Evolutionary conservation across 2,329 filamentous ascomycete species (phyloP).

Genomic region (Paecilomyces niveus): DNA sequence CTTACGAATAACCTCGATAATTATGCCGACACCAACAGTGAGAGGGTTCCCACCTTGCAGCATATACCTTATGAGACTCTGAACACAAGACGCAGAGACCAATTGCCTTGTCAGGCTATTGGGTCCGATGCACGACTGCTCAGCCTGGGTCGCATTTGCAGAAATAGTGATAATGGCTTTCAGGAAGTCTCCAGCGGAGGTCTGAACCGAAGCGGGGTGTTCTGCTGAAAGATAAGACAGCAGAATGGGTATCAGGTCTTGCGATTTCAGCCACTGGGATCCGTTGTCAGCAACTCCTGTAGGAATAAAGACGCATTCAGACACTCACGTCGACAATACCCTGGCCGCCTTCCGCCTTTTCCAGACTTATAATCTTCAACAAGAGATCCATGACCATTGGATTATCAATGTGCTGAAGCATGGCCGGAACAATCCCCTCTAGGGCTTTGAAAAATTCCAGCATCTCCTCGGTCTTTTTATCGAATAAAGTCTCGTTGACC

Average conservation of each 20-base stretch:
- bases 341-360: constrained; percentile 83
- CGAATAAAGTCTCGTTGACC: constrained; percentile 93
- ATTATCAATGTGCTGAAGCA: constrained; percentile 90
- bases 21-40: constrained; percentile 91
- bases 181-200: constrained; percentile 91
- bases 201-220: constrained; percentile 84
- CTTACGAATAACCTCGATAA: constrained; percentile 97
- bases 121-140: constrained; percentile 96
- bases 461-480: constrained; percentile 98
- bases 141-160: constrained; percentile 94
- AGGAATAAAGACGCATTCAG: background rate
- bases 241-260: constrained; percentile 78
- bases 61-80: constrained; percentile 86
- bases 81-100: constrained; percentile 76
- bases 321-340: constrained; percentile 80
- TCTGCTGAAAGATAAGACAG: constrained; percentile 81
- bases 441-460: constrained; percentile 78
- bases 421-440: constrained; percentile 71
- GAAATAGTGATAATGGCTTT: constrained; percentile 99
- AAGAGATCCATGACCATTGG: constrained; percentile 98
- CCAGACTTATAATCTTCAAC: constrained; percentile 92
- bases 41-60: constrained; percentile 85
- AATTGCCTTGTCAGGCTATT: constrained; percentile 94
- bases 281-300: constrained; percentile 4
- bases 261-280: constrained; percentile 77